Conservation (phyloP, 148 eudicot species). For the Selenicereus undatus region DNA sequence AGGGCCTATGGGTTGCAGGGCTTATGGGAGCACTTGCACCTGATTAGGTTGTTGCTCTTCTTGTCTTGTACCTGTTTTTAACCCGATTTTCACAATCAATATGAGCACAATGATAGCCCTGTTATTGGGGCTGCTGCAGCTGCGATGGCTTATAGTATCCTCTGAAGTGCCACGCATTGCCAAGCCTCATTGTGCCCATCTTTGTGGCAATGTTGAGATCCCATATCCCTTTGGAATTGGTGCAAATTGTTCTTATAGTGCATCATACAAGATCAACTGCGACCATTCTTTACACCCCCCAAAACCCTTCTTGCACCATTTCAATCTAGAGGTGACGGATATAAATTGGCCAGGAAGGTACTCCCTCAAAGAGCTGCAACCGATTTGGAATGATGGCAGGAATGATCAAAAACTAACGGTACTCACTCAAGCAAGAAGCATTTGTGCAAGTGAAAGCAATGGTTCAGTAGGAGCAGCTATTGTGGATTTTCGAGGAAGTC, state of each 20-base stretch:
- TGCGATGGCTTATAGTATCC: not conserved
- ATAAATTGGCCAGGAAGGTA: conserved; percentile 14
- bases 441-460: conserved; percentile 4
- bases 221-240: conserved; percentile 15
- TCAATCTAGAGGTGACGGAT: conserved; percentile 16
- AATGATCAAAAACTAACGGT: not conserved
- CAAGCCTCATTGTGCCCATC: not conserved
- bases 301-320: not conserved
- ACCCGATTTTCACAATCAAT: too few species aligned
- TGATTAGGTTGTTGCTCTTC: too few species aligned
- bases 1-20: too few species aligned
- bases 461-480: not conserved
- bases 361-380: conserved; percentile 2
- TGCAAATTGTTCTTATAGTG: not conserved
- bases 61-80: too few species aligned
- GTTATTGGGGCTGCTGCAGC: not conserved
- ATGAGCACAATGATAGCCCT: not conserved
- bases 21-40: too few species aligned
- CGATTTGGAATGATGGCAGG: too few species aligned
- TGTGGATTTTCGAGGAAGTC: conserved; percentile 8
- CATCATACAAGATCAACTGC: conserved; percentile 4
- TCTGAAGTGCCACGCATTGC: not conserved
- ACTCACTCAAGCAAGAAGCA: conserved; percentile 2
- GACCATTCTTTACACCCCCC: not conserved
- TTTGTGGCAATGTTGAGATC: not conserved